These are phyloP conservation scores for Aspergillus viridinutans DNA, from an alignment of 2,329 filamentous ascomycete genomes.

Conservation along the genomic window DNA sequence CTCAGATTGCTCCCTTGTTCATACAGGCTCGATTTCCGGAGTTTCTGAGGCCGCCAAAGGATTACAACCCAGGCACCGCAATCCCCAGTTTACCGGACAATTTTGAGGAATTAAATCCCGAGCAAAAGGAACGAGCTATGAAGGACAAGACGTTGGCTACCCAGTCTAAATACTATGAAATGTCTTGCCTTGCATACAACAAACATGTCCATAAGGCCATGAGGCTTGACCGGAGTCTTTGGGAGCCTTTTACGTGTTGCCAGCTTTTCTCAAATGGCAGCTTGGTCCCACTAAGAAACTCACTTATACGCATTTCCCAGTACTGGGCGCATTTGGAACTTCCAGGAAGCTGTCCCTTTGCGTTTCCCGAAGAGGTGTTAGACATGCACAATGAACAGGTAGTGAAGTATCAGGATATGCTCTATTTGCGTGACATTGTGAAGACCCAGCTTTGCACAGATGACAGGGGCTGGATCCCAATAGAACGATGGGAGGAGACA, in stretches of 20 bases:
- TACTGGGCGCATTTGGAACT: constrained; percentile 14
- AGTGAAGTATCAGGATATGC: constrained; percentile 15
- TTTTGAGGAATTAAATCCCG: constrained; percentile 11
- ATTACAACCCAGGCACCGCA: constrained; percentile 13
- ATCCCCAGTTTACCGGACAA: constrained; percentile 13
- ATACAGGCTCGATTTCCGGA: constrained; percentile 19
- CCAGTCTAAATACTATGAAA: constrained; percentile 23
- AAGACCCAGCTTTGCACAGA: constrained; percentile 21
- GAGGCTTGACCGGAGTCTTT: constrained; percentile 16
- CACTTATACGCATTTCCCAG: constrained; percentile 12
- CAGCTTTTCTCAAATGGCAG: constrained; percentile 12
- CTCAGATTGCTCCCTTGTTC: constrained; percentile 18
- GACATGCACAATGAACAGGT: constrained; percentile 14
- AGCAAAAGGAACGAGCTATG: constrained; percentile 8
- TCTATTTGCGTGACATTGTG: constrained; percentile 18
- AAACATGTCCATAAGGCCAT: constrained; percentile 16
- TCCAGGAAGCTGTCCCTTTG: constrained; percentile 14
- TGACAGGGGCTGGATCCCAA: constrained; percentile 17
- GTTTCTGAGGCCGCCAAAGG: constrained; percentile 16
- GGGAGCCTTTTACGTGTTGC: constrained; percentile 18
- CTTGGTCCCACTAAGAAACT: constrained; percentile 15
- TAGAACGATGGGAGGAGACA: constrained; percentile 15
- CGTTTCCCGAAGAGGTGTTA: constrained; percentile 11
- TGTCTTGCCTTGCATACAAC: constrained; percentile 17
- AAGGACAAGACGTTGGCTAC: constrained; percentile 9